phyloP scores from a whole-genome alignment of 805 yeast genomes.

The Kodamaea hsintzibuensis region DNA sequence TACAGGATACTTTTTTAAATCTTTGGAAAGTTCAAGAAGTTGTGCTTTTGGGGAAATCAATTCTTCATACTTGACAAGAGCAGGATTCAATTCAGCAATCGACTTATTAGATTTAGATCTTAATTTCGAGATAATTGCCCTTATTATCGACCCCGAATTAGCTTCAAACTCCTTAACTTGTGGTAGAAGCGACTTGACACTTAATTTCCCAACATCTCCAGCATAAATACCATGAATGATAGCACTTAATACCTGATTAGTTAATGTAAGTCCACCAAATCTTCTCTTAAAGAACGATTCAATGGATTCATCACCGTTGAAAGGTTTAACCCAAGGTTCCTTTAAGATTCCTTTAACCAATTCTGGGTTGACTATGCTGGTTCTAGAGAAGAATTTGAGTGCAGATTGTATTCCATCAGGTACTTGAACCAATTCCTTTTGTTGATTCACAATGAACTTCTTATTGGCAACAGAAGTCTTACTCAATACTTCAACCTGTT shows the following conservation, averaged over 20 bases:
- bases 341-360: conserved; percentile 44
- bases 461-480: conserved; percentile 63
- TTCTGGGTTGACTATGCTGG: conserved; percentile 45
- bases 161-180: conserved; percentile 57
- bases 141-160: conserved; percentile 57
- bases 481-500: conserved; percentile 60
- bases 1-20: conserved; percentile 60
- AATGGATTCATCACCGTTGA: conserved; percentile 64
- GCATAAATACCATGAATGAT: conserved; percentile 89
- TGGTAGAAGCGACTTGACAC: conserved; percentile 63
- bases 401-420: conserved; percentile 45
- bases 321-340: conserved; percentile 49
- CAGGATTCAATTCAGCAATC: conserved; percentile 7
- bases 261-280: conserved; percentile 55
- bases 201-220: conserved; percentile 60
- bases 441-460: conserved; percentile 59
- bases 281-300: conserved; percentile 66
- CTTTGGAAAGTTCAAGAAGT: conserved; percentile 33
- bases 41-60: conserved; percentile 41
- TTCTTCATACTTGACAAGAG: conserved; percentile 39
- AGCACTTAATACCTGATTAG: conserved; percentile 71
- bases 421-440: conserved; percentile 51
- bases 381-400: conserved; percentile 32
- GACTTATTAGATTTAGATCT: conserved; percentile 10
- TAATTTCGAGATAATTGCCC: conserved; percentile 41